A percentile compares a stretch with the other conserved stretches of the same genome.
Evolutionary conservation across 257 asterid genomes (phyloP).

Genomic region (Ocimum tenuiflorum): DNA sequence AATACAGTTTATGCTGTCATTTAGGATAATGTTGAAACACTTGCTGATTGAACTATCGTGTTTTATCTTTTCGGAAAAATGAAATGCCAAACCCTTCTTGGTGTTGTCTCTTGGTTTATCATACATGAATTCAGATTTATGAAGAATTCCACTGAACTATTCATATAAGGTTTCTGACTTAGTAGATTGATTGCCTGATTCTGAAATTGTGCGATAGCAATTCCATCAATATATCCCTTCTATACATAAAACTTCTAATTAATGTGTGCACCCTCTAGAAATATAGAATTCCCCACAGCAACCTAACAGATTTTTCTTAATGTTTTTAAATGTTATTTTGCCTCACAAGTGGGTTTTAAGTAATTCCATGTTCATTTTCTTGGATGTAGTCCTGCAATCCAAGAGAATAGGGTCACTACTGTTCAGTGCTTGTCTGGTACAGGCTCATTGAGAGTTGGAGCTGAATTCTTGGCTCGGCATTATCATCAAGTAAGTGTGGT

Average conservation of each 20-base stretch:
- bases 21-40: neutral
- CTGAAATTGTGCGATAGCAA: neutral
- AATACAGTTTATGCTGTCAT: neutral
- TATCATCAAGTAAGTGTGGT: constrained; percentile 60
- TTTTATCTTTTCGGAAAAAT: neutral
- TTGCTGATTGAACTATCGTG: neutral
- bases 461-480: constrained; percentile 77
- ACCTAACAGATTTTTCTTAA: too few species aligned
- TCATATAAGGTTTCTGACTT: neutral
- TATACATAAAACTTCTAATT: neutral
- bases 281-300: neutral
- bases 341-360: neutral
- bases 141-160: neutral
- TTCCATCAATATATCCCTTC: neutral
- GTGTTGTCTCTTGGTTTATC: neutral
- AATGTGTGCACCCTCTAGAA: neutral
- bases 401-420: constrained; percentile 84
- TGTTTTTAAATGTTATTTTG: too few species aligned
- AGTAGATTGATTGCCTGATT: neutral
- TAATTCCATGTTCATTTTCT: constrained; percentile 19
- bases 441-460: constrained; percentile 97
- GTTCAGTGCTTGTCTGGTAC: constrained; percentile 99
- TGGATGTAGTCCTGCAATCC: constrained; percentile 75
- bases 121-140: neutral
- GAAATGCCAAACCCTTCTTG: neutral